These are phyloP conservation scores for Colletotrichum lindemuthianum DNA, from an alignment of 2,329 filamentous ascomycete genomes.

Conservation along the genomic window DNA sequence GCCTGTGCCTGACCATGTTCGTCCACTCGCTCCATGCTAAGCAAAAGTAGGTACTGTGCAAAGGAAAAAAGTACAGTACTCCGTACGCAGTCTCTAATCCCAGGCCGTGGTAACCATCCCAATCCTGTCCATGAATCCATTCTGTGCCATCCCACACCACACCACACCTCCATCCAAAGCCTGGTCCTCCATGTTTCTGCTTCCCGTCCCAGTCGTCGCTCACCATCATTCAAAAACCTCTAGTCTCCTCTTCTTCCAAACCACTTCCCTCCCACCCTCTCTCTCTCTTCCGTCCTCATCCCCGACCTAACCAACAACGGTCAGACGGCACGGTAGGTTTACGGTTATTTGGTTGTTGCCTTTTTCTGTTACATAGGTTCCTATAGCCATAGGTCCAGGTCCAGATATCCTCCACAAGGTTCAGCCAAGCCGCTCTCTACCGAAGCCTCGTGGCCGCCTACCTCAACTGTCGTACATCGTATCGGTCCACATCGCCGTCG, in stretches of 20 bases:
- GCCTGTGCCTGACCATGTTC: neutral
- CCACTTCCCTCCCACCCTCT: constrained; percentile 33
- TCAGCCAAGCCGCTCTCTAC: constrained; percentile 30
- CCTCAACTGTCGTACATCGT: too few relatives aligned
- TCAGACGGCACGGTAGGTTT: constrained; percentile 36
- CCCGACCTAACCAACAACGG: constrained; percentile 37
- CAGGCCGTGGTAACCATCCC: constrained; percentile 6
- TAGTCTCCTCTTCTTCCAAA: constrained; percentile 39
- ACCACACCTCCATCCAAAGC: neutral
- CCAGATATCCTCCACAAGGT: constrained; percentile 10
- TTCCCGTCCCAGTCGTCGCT: constrained; percentile 36
- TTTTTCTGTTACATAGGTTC: constrained; percentile 12
- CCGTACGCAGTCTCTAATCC: neutral
- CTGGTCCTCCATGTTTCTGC: constrained; percentile 22
- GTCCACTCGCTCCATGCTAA: too few relatives aligned
- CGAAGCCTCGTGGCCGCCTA: constrained; percentile 2
- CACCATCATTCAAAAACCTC: constrained; percentile 52
- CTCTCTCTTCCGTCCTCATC: constrained; percentile 45
- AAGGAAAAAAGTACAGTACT: too few relatives aligned
- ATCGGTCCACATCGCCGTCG: too few relatives aligned
- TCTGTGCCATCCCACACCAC: too few relatives aligned
- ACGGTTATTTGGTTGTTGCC: constrained; percentile 20
- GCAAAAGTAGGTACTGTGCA: neutral
- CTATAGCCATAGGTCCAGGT: constrained; percentile 24
- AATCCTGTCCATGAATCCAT: constrained; percentile 9